These are phyloP conservation scores for Penicillium sp. DNA, from an alignment of 2,329 filamentous ascomycete species.

Conservation along the genomic window DNA sequence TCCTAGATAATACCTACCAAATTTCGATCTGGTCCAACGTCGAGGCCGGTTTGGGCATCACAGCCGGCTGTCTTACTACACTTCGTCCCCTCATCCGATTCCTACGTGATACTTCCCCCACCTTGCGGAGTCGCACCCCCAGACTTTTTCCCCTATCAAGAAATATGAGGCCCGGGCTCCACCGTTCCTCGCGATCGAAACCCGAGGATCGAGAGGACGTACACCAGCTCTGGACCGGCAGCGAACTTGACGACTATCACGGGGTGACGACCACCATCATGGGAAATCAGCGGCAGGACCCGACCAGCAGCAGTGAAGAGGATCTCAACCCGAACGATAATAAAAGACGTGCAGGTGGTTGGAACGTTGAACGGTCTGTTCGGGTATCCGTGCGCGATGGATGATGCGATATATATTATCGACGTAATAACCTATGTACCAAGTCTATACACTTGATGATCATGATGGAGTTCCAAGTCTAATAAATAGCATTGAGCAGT, in stretches of 20 bases:
- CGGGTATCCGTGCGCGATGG: slow-evolving; percentile 19
- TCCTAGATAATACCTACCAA: slow-evolving; percentile 41
- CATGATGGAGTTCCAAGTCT: not conserved
- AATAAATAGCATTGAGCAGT: no score
- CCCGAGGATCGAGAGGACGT: slow-evolving; percentile 4
- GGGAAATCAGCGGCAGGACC: slow-evolving; percentile 9
- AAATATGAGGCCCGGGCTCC: slow-evolving; percentile 8
- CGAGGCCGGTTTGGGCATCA: slow-evolving; percentile 36
- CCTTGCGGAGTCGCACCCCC: slow-evolving; percentile 13
- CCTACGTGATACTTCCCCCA: slow-evolving; percentile 23
- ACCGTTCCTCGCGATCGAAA: slow-evolving; percentile 11
- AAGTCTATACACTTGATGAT: not conserved
- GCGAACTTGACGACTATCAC: slow-evolving; percentile 17
- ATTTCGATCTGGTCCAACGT: slow-evolving; percentile 39
- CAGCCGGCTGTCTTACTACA: slow-evolving; percentile 35
- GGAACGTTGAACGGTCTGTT: slow-evolving; percentile 22
- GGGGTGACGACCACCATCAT: slow-evolving; percentile 25
- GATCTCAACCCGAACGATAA: slow-evolving; percentile 13
- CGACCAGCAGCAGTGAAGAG: slow-evolving; percentile 20
- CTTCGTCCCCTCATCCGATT: slow-evolving; percentile 45
- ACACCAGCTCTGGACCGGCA: slow-evolving; percentile 19
- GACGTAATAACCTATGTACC: not conserved
- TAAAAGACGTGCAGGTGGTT: not conserved
- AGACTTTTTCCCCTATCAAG: slow-evolving; percentile 19
- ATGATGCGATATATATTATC: slow-evolving; percentile 2